phyloP scores from a whole-genome alignment of 2,329 filamentous ascomycete genomes.

The Botryosphaeria dothidea region DNA sequence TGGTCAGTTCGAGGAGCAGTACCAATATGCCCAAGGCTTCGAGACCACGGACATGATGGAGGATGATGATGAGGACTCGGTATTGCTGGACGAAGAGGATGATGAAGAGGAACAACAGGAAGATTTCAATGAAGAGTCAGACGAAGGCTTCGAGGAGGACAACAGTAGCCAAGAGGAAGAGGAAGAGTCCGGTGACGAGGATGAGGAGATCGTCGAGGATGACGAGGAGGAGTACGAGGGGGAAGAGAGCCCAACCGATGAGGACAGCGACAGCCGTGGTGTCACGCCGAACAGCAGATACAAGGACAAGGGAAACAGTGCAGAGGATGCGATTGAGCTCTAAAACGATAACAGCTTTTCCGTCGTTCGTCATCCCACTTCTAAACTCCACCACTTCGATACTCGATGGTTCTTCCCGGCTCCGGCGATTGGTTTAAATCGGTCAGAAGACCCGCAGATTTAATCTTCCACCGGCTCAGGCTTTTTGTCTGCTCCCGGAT shows the following conservation, averaged over 20 bases:
- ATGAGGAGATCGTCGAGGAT: not conserved
- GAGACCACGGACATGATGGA: not conserved
- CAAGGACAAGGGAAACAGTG: conserved; percentile 11
- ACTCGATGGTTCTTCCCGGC: no score
- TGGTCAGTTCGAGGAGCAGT: not conserved
- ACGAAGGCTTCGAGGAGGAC: not conserved
- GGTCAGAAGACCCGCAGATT: not conserved
- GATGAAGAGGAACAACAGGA: not conserved
- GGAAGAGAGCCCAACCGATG: not conserved
- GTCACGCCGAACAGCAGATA: not conserved
- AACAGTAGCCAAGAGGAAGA: not conserved
- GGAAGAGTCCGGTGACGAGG: not conserved
- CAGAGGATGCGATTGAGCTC: conserved; percentile 19
- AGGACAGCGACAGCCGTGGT: not conserved
- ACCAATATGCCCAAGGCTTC: not conserved
- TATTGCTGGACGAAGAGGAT: not conserved
- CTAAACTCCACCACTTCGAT: no score
- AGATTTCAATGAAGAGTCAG: not conserved
- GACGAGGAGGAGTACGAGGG: not conserved
- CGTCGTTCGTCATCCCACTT: not conserved
- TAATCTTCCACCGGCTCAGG: not conserved
- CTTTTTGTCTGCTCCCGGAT: no score
- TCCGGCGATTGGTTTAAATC: not conserved
- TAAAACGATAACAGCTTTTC: not conserved
- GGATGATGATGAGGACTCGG: not conserved